Percentiles rank a stretch among this genome's conserved stretches.
Conservation (phyloP, 768 basidiomycete genomes). For the Lactarius psammicola region DNA sequence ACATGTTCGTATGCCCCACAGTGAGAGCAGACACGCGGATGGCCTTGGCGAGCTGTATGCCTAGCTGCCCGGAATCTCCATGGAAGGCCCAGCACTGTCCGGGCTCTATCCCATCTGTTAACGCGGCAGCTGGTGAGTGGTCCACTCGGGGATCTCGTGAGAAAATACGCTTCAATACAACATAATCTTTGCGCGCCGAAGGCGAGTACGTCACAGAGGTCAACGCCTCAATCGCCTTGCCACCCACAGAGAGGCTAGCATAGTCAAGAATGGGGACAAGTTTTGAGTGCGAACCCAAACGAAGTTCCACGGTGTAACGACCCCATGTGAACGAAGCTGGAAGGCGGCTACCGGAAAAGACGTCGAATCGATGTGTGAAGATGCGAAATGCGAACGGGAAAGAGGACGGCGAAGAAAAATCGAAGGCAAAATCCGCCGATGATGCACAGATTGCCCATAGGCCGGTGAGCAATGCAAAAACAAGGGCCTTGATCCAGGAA, state of each 20-base stretch:
- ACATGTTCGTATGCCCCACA: not conserved
- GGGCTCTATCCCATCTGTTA: no score
- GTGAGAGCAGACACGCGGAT: not conserved
- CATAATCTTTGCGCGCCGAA: not conserved
- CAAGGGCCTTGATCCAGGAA: not conserved
- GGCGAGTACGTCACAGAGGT: not conserved
- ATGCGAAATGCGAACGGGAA: not conserved
- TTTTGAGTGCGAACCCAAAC: not conserved
- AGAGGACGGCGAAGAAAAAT: not conserved
- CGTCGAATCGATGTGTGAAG: not conserved
- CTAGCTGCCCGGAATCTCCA: not conserved
- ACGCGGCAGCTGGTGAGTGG: not conserved
- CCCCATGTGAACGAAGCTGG: not conserved
- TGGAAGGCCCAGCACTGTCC: not conserved
- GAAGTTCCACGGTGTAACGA: not conserved
- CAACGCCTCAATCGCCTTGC: not conserved
- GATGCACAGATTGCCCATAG: not conserved
- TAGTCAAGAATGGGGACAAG: not conserved
- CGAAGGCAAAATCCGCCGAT: not conserved
- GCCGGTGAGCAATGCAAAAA: no score
- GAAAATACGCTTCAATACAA: not conserved
- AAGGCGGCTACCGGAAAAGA: not conserved
- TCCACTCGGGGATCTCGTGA: not conserved
- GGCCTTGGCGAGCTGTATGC: not conserved
- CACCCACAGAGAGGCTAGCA: not conserved